Base-by-base conservation (phyloP, 2,329 filamentous ascomycete species). In the Cryphonectria radicalis region DNA sequence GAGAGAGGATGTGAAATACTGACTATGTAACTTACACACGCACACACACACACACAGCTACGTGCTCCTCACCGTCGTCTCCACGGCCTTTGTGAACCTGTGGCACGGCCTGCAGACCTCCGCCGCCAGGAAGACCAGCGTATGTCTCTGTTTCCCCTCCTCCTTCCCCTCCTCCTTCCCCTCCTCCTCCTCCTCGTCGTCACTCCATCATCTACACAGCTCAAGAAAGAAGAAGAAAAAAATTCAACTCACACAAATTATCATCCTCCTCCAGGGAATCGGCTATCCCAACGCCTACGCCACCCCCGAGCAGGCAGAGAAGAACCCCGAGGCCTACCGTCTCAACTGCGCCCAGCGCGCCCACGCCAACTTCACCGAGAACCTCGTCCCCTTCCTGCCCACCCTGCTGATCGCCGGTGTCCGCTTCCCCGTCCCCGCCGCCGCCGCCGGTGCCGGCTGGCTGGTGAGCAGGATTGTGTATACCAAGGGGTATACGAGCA, bases 301-400 rank as follows among this genome's bases (percentile, higher is more conserved):
- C 63, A 82, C 80, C 46, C 79, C 83, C 53, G 87, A 90, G 75
- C 81, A 85, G 62, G 87, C 87, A 28, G 83, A 82, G 42, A 87
- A 88, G 80, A 83, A 89, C 76, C 82, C 83, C 63, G 84, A 84
- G 65, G 88, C 85, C 60, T 86, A 81, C 78, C 77, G 79, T 68
- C 91, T 92, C 83, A 92, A 92, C 84, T 91, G 89, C 82, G 87
- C 87, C 67, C 89, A 91, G 77, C 87, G 88, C 64, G 85, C 88
- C 13, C 90, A 92, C 78, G 80, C 83, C 75, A 91, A 92, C 83
- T 92, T 85, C 81, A 84, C 84, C 74, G 90, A 92, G 83, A 90
- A 88, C 80, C 82, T 88, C 50, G 81, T 85, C 11, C 82, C 87
- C 4, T 83, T 87, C 77, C 76, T 91, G 14, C 82, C 81, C 32